phyloP scores from a whole-genome alignment of 495 filamentous ascomycete genomes.

The Penicillium parvum region DNA sequence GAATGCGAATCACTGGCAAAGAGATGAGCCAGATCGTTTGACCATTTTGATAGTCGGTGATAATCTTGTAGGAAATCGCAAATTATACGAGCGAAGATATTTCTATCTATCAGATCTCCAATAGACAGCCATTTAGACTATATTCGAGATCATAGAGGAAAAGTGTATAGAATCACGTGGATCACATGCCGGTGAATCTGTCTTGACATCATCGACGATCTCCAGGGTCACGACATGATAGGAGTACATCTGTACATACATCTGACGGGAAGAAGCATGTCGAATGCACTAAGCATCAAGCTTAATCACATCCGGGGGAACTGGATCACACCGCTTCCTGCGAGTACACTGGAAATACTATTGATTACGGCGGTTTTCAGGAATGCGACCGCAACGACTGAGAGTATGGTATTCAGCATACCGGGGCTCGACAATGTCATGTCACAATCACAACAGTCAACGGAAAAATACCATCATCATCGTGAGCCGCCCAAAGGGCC shows the following conservation, averaged over 20 bases:
- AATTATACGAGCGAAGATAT: too few species aligned
- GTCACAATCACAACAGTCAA: slow-evolving; percentile 1
- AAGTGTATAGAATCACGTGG: too few species aligned
- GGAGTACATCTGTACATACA: too few species aligned
- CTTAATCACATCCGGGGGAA: slow-evolving; percentile 8
- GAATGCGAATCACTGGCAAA: too few species aligned
- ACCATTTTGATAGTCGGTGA: too few species aligned
- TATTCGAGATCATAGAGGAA: too few species aligned
- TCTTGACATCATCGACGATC: slow-evolving; percentile 15
- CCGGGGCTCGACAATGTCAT: slow-evolving; percentile 11
- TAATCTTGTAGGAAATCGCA: too few species aligned
- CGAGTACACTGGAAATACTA: neutral
- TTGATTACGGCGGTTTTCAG: slow-evolving; percentile 5
- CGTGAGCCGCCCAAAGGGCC: slow-evolving; percentile 18
- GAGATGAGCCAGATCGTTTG: too few species aligned
- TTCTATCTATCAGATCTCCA: too few species aligned
- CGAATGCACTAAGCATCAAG: slow-evolving; percentile 1
- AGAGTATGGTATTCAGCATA: slow-evolving; percentile 27
- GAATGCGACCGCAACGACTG: slow-evolving; percentile 18
- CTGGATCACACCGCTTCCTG: neutral
- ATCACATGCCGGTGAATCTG: slow-evolving; percentile 7
- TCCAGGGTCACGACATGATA: too few species aligned
- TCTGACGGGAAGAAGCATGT: neutral
- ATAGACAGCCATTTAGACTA: too few species aligned
- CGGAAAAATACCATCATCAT: slow-evolving; percentile 8